Evolutionary conservation across 1,284 basidiomycete species (phyloP).

Genomic region (Ganoderma sinense): DNA sequence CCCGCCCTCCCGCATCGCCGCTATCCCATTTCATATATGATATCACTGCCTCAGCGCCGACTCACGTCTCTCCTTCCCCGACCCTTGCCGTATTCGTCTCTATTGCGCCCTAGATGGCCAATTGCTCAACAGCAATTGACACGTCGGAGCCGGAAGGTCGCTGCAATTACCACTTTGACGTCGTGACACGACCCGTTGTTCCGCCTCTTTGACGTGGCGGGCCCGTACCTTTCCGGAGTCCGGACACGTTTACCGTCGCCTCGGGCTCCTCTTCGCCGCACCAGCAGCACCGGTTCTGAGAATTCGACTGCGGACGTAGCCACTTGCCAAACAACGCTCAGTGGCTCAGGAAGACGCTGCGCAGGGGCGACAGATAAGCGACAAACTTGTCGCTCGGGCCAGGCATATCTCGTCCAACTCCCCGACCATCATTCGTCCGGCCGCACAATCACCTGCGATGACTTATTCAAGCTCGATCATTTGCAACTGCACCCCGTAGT

Average conservation of each 20-base stretch:
- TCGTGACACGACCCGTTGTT: not conserved
- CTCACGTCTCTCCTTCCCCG: not conserved
- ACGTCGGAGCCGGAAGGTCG: not conserved
- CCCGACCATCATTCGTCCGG: not conserved
- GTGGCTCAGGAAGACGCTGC: not conserved
- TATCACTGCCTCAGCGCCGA: not conserved
- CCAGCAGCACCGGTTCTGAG: not conserved
- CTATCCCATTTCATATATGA: not conserved
- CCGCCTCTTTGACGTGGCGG: not conserved
- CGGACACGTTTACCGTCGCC: not conserved
- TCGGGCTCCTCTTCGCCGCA: not conserved
- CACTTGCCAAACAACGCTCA: not conserved
- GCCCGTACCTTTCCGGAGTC: not conserved
- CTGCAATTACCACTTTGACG: not conserved
- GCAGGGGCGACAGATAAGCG: not conserved
- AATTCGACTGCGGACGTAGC: not conserved
- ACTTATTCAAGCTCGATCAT: not conserved
- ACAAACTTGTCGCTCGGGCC: not conserved
- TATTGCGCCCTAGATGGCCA: conserved; percentile 2
- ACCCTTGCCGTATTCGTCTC: not conserved
- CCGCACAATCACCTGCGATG: not conserved
- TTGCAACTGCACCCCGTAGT: not conserved
- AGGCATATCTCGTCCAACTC: not conserved
- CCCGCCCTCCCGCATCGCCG: not conserved
- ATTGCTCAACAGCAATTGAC: not conserved